Evolutionary conservation across 805 yeast genomes (phyloP), one percentile per base, ranked within the genome.

Genomic region (Danielia reshetovae): DNA sequence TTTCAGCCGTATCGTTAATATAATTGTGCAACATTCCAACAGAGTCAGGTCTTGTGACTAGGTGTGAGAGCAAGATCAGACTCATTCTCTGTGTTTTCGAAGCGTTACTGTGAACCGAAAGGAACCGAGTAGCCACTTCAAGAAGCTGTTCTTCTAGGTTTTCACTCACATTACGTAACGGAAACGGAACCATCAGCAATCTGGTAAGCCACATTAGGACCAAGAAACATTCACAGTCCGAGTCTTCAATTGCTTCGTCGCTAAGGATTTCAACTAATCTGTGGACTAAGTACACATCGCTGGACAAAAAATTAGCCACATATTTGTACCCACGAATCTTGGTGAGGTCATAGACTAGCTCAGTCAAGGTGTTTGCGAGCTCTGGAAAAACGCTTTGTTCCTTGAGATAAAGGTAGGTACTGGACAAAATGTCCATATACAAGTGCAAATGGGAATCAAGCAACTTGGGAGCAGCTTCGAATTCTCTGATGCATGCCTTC

Each of bases 161-260:
- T 0, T 51, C 38, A 2, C 52, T 42, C 11, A 81, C 55, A 0
- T 58, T 42, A 1, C 55, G 57, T 17, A 89, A 60, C 2, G 75
- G 70, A 50, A 89, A 88, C 0, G 97, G 97, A 0, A 80, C 75
- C n/a, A 84, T 60, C 0, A 79, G 71, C 15, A 88, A 59, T 7
- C 81, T 75, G 0, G 81, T 71, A 7, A 86, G 65, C 95, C 96
- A 89, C 3, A 83, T 61, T 7, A 87, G 56, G 27, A 78, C 51
- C 8, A 80, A 30, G 38, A 60, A 63, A 1, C 40, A 34, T 33
- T 61, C 65, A 35, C 45, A 46, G 18, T 53, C 62, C 4, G 30
- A 18, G 1, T 33, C 17, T 2, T 12, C 31, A n/a, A 35, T 51
- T 18, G 18, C 24, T 8, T 42, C 40, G 7, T 38, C 29, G 2